These are phyloP conservation scores for Solanum paucissectum DNA, from an alignment of 257 asterid species.

Conservation along the genomic window DNA sequence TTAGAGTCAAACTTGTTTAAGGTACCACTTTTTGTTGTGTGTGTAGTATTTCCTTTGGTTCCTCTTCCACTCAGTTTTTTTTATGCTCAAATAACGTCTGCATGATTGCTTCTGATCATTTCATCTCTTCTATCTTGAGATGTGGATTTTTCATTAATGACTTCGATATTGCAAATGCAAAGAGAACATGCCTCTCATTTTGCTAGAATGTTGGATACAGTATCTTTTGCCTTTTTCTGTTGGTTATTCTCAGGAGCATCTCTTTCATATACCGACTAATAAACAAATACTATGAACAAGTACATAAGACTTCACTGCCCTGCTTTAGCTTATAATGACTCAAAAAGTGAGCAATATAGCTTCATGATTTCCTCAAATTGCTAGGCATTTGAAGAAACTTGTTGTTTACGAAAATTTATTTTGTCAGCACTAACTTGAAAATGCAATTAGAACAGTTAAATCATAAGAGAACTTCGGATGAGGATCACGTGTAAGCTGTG, in stretches of 20 bases:
- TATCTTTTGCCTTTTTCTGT: too few relatives aligned
- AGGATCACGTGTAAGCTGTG: background rate
- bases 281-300: background rate
- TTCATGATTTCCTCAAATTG: background rate
- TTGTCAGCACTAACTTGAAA: background rate
- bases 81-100: too few relatives aligned
- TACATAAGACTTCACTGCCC: background rate
- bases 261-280: background rate
- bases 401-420: background rate
- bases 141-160: background rate
- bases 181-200: background rate
- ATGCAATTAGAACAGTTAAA: background rate
- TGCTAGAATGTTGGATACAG: background rate
- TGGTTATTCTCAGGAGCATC: too few relatives aligned
- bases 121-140: background rate
- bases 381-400: background rate
- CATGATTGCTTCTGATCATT: background rate
- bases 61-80: background rate
- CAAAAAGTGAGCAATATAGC: background rate
- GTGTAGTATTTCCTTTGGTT: background rate
- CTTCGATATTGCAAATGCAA: background rate
- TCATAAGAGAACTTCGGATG: background rate
- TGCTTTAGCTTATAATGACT: background rate
- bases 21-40: slow-evolving; percentile 26
- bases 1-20: slow-evolving; percentile 88